Evolutionary conservation across 108 stramenopile species (phyloP), one percentile per base, ranked within the genome.

Genomic region (Epithemia pelagica): DNA sequence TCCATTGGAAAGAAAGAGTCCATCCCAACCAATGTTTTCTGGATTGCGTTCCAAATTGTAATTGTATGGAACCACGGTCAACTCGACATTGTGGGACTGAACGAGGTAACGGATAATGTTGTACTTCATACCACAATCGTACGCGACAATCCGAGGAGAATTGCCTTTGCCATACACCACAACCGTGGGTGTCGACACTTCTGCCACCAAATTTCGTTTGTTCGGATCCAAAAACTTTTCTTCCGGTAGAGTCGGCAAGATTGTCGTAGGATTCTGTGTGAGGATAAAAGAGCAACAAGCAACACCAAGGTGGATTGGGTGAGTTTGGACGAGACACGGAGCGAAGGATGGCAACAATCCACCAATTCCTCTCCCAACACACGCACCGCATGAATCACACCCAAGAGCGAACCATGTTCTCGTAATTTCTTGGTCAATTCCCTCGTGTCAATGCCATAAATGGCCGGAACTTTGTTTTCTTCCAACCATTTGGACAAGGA

Each of bases 101-200:
- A 93, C 93, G 56, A 99, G 66, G 55, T 94, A 83, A 59, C 98
- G 94, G 66, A 99, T 96, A 66, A 99, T 99, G 75, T 98, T 99
- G 89, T 91, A 89, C 80, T 99, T 99, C 89, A 99, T 97, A 67
- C 98, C 98, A 67, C 94, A 91, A 78, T 99, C 98, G 52, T 96
- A 91, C 32, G 96, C 96, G 69, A 99, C 78, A 57, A 96, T 85
- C 75, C 93, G 94, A 69, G 85, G 66, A 18, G 83, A 67, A 58
- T 97, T 96, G 29, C 96, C 98, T 66, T 90, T 84, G 61, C 96
- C 95, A 76, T 88, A 97, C 15, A 91, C 82, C 53, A 69, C 75
- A 62, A 75, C 55, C 58, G 94, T 93, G 71, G 84, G 94, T 63
- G 76, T 69, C 71, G 94, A 94, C 61, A 99, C 98, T 74, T 96